Percentiles rank a stretch among this genome's conserved stretches.
These are phyloP conservation scores for Sclerotinia sclerotiorum DNA, from an alignment of 2,329 filamentous ascomycete genomes.

Conservation along the genomic window DNA sequence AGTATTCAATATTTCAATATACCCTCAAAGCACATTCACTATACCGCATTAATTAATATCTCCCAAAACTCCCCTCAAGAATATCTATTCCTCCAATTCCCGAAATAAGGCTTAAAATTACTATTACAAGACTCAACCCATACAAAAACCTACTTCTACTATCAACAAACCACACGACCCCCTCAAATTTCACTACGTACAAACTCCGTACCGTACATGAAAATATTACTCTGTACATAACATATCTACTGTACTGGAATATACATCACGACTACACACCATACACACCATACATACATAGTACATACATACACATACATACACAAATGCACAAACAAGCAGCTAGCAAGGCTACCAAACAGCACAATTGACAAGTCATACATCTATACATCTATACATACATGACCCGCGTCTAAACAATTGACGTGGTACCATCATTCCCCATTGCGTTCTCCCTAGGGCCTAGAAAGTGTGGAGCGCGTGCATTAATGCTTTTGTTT, in stretches of 20 bases:
- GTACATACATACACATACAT: no score
- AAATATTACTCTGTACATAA: no score
- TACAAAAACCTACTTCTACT: no score
- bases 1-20: background rate
- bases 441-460: background rate
- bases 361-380: conserved; percentile 1
- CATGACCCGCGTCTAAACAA: background rate
- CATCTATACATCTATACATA: background rate
- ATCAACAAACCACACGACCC: no score
- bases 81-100: background rate
- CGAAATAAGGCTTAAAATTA: background rate
- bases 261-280: no score
- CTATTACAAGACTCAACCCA: background rate
- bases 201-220: no score
- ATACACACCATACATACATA: no score
- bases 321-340: no score
- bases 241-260: no score
- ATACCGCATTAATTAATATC: no score
- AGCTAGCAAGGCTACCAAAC: background rate
- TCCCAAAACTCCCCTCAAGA: no score
- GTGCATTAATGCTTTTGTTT: background rate
- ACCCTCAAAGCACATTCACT: background rate
- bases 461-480: background rate
- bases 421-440: background rate
- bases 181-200: no score